phyloP scores from a whole-genome alignment of 2,329 filamentous ascomycete species.

The Didymella pinodella region DNA sequence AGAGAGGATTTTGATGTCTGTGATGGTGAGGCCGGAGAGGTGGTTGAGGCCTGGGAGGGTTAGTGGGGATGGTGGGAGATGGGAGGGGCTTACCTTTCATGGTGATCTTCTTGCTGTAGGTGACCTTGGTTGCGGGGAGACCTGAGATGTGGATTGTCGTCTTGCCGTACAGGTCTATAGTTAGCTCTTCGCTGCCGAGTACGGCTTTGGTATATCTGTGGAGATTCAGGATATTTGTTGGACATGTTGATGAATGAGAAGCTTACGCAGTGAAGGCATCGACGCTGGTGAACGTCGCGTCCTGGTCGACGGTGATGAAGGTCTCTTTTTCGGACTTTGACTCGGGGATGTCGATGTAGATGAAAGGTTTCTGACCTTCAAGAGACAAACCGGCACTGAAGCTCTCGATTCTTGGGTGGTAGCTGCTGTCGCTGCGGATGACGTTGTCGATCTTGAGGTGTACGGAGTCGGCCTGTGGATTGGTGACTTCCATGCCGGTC shows the following conservation, averaged over 20 bases:
- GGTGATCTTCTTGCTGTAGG: constrained; percentile 65
- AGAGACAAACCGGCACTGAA: constrained; percentile 64
- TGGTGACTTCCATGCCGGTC: constrained; percentile 59
- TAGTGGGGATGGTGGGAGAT: not conserved
- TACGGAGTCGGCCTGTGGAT: constrained; percentile 60
- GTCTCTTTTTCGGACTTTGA: constrained; percentile 55
- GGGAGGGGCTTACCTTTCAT: constrained; percentile 60
- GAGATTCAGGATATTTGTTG: not conserved
- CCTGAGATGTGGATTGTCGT: constrained; percentile 61
- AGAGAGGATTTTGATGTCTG: constrained; percentile 59
- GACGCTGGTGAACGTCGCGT: constrained; percentile 53
- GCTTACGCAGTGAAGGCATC: constrained; percentile 55
- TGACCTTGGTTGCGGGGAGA: constrained; percentile 59
- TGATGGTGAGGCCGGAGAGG: constrained; percentile 63
- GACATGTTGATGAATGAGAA: not conserved
- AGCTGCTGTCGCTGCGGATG: constrained; percentile 59
- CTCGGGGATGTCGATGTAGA: constrained; percentile 56
- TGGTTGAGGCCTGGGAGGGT: constrained; percentile 61
- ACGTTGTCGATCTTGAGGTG: constrained; percentile 58
- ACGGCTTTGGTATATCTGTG: constrained; percentile 57
- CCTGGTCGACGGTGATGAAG: constrained; percentile 54
- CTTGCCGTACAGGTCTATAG: constrained; percentile 60
- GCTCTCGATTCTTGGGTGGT: constrained; percentile 62
- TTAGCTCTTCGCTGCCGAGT: constrained; percentile 59
- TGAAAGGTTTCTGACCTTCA: constrained; percentile 52